Conservation (phyloP, 2,329 filamentous ascomycete genomes). For the Aspergillus sp. region DNA sequence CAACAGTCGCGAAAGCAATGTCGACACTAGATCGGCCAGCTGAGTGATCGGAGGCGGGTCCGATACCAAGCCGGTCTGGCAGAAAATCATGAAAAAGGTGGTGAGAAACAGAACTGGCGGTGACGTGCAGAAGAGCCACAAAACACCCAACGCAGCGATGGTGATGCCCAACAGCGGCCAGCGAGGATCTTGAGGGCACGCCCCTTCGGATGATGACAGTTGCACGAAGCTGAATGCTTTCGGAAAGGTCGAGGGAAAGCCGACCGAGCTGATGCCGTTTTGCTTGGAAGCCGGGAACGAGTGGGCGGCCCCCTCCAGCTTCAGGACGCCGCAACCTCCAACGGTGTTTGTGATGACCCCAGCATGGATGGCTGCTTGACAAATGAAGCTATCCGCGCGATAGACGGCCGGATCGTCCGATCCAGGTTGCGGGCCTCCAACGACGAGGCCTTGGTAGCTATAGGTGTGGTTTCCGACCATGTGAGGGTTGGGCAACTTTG, state of each 20-base stretch:
- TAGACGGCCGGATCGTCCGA: conserved; percentile 60
- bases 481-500: conserved; percentile 50
- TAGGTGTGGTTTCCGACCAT: conserved; percentile 52
- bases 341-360: conserved; percentile 69
- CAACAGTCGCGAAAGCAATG: conserved; percentile 76
- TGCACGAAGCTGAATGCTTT: conserved; percentile 77
- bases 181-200: conserved; percentile 71
- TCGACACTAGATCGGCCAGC: conserved; percentile 71
- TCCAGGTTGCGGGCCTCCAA: conserved; percentile 48
- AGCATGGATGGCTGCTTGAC: conserved; percentile 78
- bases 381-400: conserved; percentile 86
- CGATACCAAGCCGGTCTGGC: conserved; percentile 84
- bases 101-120: conserved; percentile 82
- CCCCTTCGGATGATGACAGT: conserved; percentile 52
- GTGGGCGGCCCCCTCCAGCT: conserved; percentile 66
- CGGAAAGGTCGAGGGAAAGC: conserved; percentile 87
- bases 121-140: conserved; percentile 80
- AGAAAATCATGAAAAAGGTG: conserved; percentile 78
- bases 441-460: conserved; percentile 52
- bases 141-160: conserved; percentile 70
- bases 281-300: conserved; percentile 63
- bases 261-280: conserved; percentile 74
- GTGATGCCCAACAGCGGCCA: conserved; percentile 85
- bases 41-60: conserved; percentile 73
- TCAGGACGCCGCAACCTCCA: conserved; percentile 80